A percentile compares a stretch with the other conserved stretches of the same genome.
phyloP scores from a whole-genome alignment of 352 stramenopile species.

The Saprolegnia parasitica region DNA sequence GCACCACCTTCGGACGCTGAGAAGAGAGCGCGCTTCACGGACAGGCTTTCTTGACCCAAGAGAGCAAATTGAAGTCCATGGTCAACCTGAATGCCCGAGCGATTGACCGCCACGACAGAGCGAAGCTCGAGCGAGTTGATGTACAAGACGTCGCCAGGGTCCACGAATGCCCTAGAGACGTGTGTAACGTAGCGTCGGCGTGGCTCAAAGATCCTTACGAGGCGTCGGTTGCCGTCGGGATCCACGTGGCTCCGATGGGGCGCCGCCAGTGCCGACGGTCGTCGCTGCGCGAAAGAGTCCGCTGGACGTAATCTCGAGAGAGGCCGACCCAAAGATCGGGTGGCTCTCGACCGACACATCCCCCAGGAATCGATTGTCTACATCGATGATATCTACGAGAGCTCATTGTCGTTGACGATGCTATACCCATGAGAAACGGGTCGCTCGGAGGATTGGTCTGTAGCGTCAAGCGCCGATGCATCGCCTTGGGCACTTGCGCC shows the following conservation, averaged over 20 bases:
- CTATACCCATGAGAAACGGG: conserved; percentile 21
- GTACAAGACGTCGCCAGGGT: conserved; percentile 48
- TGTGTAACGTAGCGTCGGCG: neutral
- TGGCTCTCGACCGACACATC: conserved; percentile 51
- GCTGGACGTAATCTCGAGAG: conserved; percentile 48
- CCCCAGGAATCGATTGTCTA: conserved; percentile 60
- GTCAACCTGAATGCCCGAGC: conserved; percentile 42
- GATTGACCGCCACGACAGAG: conserved; percentile 44
- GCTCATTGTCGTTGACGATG: neutral
- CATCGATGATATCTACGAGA: neutral
- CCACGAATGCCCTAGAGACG: conserved; percentile 31
- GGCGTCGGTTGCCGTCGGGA: conserved; percentile 43
- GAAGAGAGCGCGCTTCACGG: conserved; percentile 44
- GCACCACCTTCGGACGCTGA: conserved; percentile 44
- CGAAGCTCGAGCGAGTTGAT: conserved; percentile 48
- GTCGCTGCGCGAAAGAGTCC: conserved; percentile 43
- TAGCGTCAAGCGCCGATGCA: conserved; percentile 16
- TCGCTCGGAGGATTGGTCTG: conserved; percentile 4
- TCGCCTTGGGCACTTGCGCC: neutral
- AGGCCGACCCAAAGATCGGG: conserved; percentile 50
- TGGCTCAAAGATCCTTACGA: conserved; percentile 32
- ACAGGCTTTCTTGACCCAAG: conserved; percentile 39
- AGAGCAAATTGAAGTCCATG: conserved; percentile 46
- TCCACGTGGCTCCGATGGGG: conserved; percentile 36
- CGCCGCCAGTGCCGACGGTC: conserved; percentile 37